phyloP scores from a whole-genome alignment of 176 grass and related monocot genomes.

The Avena atlantica region DNA sequence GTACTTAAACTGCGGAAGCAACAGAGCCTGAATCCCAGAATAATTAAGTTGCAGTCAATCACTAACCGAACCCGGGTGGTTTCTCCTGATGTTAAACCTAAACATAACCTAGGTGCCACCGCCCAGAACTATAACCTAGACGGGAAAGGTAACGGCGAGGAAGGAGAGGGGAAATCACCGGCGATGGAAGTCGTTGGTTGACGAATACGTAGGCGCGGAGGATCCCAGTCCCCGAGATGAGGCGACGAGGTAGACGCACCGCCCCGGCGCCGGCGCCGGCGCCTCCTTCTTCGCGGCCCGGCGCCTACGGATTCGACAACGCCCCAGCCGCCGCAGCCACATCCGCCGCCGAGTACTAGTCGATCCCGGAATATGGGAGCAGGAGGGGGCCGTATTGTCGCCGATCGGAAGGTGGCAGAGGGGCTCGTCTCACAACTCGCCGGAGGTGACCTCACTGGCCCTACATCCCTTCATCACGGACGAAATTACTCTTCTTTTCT shows the following conservation, averaged over 20 bases:
- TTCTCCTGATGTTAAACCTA: not conserved
- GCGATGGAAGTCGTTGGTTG: slow-evolving; percentile 77
- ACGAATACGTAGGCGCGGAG: slow-evolving; percentile 71
- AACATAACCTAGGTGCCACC: not conserved
- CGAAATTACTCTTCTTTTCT: too few species aligned
- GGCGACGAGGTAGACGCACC: slow-evolving; percentile 61
- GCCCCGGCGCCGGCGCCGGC: slow-evolving; percentile 29
- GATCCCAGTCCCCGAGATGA: slow-evolving; percentile 44
- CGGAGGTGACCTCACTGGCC: not conserved
- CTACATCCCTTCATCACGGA: not conserved
- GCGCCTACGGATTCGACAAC: not conserved
- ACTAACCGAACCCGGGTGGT: not conserved
- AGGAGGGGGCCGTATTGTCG: slow-evolving; percentile 22
- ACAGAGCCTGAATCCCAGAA: not conserved
- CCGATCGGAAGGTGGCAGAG: slow-evolving; percentile 47
- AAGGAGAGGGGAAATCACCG: slow-evolving; percentile 37
- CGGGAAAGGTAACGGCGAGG: not conserved
- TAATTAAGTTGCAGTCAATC: not conserved
- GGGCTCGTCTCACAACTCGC: slow-evolving; percentile 41
- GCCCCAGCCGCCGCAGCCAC: not conserved
- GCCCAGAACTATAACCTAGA: not conserved
- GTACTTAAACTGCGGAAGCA: not conserved
- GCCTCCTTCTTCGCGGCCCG: not conserved
- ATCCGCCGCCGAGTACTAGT: not conserved
- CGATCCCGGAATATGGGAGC: not conserved